Conservation (phyloP, 257 asterid genomes). For the Orobanche coerulescens region DNA sequence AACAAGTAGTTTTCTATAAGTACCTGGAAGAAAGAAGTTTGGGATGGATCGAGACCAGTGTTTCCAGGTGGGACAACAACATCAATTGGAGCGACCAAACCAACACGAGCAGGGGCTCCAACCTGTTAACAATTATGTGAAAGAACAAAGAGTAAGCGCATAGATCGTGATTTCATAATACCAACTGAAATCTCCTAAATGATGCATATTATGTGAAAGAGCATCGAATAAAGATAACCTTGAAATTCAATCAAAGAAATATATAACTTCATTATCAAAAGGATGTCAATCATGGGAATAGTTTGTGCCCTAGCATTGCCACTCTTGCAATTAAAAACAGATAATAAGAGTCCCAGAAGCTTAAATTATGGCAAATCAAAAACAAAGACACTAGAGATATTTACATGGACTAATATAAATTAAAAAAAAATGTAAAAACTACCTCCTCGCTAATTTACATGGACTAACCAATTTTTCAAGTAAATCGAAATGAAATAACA, state of each 20-base stretch:
- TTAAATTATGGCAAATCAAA: background rate
- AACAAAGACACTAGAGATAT: background rate
- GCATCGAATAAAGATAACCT: too few relatives aligned
- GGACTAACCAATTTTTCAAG: background rate
- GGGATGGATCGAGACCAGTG: conserved; percentile 95
- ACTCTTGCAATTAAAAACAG: background rate
- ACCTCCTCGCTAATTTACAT: too few relatives aligned
- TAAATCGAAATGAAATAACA: background rate
- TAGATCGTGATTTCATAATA: too few relatives aligned
- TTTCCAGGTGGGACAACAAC: conserved; percentile 95
- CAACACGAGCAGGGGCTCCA: conserved; percentile 99
- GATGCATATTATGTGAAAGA: too few relatives aligned
- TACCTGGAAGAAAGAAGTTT: conserved; percentile 93
- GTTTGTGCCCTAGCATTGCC: background rate
- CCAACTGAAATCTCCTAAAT: too few relatives aligned
- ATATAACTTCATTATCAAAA: too few relatives aligned
- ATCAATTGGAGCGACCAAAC: conserved; percentile 85
- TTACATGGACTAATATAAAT: too few relatives aligned
- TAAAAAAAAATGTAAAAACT: too few relatives aligned
- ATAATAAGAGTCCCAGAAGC: background rate
- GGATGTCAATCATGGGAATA: background rate
- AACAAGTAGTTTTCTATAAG: background rate
- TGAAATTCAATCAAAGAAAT: too few relatives aligned
- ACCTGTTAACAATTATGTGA: conserved; percentile 45
- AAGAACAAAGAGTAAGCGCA: background rate